Percentiles rank a stretch among this genome's conserved stretches.
phyloP scores from a whole-genome alignment of 2,329 filamentous ascomycete genomes.

The Arachnomyces sp. region DNA sequence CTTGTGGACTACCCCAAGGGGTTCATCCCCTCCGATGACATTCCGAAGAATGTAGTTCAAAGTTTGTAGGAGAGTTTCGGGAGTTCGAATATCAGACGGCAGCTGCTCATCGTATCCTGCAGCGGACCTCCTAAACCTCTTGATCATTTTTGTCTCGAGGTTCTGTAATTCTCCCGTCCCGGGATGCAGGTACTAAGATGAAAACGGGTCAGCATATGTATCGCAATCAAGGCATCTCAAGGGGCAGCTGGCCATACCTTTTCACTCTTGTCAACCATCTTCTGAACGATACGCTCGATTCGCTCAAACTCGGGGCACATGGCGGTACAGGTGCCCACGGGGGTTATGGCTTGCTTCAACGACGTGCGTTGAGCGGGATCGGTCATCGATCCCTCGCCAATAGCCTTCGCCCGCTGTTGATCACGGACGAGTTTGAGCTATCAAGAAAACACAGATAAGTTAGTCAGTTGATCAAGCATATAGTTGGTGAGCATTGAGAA shows the following conservation, averaged over 20 bases:
- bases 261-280: slow-evolving; percentile 55
- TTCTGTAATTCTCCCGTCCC: slow-evolving; percentile 26
- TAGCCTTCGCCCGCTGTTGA: slow-evolving; percentile 44
- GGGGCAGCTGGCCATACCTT: slow-evolving; percentile 34
- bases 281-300: slow-evolving; percentile 54
- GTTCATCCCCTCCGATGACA: slow-evolving; percentile 44
- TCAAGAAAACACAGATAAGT: slow-evolving; percentile 13
- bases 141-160: slow-evolving; percentile 49
- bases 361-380: slow-evolving; percentile 55
- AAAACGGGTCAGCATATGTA: slow-evolving; percentile 9
- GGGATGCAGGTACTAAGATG: slow-evolving; percentile 27
- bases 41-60: slow-evolving; percentile 43
- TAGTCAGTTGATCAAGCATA: not conserved
- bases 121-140: slow-evolving; percentile 55
- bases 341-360: slow-evolving; percentile 54
- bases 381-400: slow-evolving; percentile 46
- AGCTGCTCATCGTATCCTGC: slow-evolving; percentile 57
- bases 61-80: slow-evolving; percentile 39
- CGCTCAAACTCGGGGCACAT: slow-evolving; percentile 61
- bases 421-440: slow-evolving; percentile 46
- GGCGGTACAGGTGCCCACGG: slow-evolving; percentile 53
- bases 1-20: slow-evolving; percentile 48
- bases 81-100: slow-evolving; percentile 57
- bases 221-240: not conserved
- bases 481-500: not conserved